Percentiles rank a stretch among this genome's conserved stretches.
These are phyloP conservation scores for Lentinus tigrinus DNA, from an alignment of 768 basidiomycete species.

Conservation along the genomic window DNA sequence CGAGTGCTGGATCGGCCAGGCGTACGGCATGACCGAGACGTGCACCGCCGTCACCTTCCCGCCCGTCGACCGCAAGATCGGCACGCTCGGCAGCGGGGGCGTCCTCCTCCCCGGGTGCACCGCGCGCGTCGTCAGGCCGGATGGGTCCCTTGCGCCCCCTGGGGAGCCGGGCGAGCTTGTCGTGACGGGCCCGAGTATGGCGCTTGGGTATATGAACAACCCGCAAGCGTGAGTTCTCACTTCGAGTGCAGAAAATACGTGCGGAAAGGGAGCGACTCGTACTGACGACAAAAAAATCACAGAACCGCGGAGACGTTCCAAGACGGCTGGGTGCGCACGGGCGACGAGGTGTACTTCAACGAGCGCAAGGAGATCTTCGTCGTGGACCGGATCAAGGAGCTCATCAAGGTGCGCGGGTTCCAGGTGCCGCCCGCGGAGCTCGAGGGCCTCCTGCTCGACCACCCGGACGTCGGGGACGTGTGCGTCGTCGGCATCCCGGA, in stretches of 20 bases:
- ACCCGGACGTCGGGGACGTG: conserved; percentile 43
- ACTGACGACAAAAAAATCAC: too few relatives aligned
- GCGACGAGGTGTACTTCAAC: conserved; percentile 69
- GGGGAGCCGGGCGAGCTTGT: conserved; percentile 51
- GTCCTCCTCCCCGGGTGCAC: conserved; percentile 43
- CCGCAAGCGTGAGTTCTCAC: conserved; percentile 17
- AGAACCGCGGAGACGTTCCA: conserved; percentile 67
- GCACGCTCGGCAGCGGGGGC: conserved; percentile 34
- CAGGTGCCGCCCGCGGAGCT: conserved; percentile 38
- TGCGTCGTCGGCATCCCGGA: conserved; percentile 58
- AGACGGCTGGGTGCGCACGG: conserved; percentile 66
- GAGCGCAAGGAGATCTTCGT: conserved; percentile 62
- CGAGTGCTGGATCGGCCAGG: conserved; percentile 53
- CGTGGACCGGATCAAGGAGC: conserved; percentile 78
- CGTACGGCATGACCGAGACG: conserved; percentile 51
- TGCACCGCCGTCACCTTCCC: conserved; percentile 37
- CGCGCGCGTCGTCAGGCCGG: conserved; percentile 44
- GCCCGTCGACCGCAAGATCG: conserved; percentile 22
- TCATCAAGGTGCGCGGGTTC: conserved; percentile 62
- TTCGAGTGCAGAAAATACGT: too few relatives aligned
- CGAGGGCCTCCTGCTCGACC: conserved; percentile 36
- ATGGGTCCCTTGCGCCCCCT: conserved; percentile 41
- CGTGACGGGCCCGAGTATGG: conserved; percentile 43
- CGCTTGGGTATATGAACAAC: conserved; percentile 33
- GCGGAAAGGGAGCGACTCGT: too few relatives aligned